phyloP scores from a whole-genome alignment of 257 asterid species.

The Striga asiatica region DNA sequence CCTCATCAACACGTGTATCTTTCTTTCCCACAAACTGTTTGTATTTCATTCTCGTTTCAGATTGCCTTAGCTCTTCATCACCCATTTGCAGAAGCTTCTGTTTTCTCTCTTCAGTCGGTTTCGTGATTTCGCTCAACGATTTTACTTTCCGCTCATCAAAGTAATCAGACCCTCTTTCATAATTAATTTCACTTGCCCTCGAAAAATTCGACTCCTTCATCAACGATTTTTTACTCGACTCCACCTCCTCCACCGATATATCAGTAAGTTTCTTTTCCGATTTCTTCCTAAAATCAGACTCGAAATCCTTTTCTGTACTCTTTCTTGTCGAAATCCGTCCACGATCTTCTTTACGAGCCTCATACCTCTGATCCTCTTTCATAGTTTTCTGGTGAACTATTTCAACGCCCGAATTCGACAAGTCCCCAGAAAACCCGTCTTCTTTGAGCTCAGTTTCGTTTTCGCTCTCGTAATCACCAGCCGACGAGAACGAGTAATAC shows the following conservation, averaged over 20 bases:
- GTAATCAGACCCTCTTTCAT: conserved; percentile 29
- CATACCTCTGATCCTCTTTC: conserved; percentile 24
- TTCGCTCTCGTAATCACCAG: conserved; percentile 41
- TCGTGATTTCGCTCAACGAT: conserved; percentile 21
- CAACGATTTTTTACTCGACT: conserved; percentile 27
- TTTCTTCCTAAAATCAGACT: conserved; percentile 57
- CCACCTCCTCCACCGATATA: conserved; percentile 37
- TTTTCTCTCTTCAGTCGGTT: conserved; percentile 25
- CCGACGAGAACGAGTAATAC: conserved; percentile 60
- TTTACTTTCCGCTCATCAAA: conserved; percentile 31
- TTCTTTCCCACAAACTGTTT: conserved; percentile 37
- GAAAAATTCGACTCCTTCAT: conserved; percentile 25
- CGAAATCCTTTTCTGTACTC: conserved; percentile 34
- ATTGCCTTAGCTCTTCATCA: conserved; percentile 25
- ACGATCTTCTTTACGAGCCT: conserved; percentile 27
- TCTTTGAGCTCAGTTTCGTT: conserved; percentile 34
- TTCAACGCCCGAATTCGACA: conserved; percentile 25
- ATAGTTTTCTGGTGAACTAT: conserved; percentile 19
- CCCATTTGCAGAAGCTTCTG: conserved; percentile 26
- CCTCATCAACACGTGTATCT: conserved; percentile 22
- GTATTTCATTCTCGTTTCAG: conserved; percentile 43
- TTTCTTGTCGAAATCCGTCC: conserved; percentile 29
- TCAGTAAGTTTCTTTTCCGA: conserved; percentile 81
- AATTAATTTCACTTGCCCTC: conserved; percentile 23
- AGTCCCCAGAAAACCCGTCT: conserved; percentile 27